Percentiles rank a stretch among this genome's conserved stretches.
phyloP scores from a whole-genome alignment of 2,329 filamentous ascomycete genomes.

The Helminthosporium solani region DNA sequence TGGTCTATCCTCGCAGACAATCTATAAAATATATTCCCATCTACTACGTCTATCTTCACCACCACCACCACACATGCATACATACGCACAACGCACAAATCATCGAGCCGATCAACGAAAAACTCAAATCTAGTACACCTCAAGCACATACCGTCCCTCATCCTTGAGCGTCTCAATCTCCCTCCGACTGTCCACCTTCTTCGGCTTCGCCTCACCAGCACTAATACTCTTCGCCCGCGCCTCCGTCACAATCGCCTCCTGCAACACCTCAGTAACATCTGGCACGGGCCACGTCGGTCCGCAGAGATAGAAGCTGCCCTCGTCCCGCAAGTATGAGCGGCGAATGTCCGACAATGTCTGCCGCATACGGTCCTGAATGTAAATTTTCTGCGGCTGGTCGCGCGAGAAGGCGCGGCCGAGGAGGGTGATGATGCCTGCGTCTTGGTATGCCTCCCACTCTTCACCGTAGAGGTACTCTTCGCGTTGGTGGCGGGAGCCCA shows the following conservation, averaged over 20 bases:
- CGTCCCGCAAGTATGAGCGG: constrained; percentile 80
- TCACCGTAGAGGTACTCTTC: constrained; percentile 99
- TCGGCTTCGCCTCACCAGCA: constrained; percentile 49
- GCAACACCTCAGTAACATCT: constrained; percentile 88
- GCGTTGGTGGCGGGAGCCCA: constrained; percentile 93
- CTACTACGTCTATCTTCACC: no score
- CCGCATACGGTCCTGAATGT: constrained; percentile 98
- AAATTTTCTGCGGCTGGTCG: constrained; percentile 97
- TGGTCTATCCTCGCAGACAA: not conserved
- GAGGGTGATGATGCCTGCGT: constrained; percentile 90
- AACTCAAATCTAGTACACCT: constrained; percentile 74
- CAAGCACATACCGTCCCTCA: constrained; percentile 86
- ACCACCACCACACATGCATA: no score
- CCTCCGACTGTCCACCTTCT: constrained; percentile 81
- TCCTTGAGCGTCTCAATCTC: constrained; percentile 99
- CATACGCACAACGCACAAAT: no score
- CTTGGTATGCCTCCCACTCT: constrained; percentile 98
- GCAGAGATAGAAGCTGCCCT: constrained; percentile 95
- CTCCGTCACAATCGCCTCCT: constrained; percentile 84
- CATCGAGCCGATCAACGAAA: no score
- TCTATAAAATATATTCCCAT: no score
- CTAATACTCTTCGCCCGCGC: constrained; percentile 57
- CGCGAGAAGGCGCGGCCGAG: constrained; percentile 92
- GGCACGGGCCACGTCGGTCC: constrained; percentile 98
- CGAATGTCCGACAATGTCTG: constrained; percentile 80